Evolutionary conservation across 148 eudicot genomes (phyloP).

Genomic region (Fagopyrum esculentum): DNA sequence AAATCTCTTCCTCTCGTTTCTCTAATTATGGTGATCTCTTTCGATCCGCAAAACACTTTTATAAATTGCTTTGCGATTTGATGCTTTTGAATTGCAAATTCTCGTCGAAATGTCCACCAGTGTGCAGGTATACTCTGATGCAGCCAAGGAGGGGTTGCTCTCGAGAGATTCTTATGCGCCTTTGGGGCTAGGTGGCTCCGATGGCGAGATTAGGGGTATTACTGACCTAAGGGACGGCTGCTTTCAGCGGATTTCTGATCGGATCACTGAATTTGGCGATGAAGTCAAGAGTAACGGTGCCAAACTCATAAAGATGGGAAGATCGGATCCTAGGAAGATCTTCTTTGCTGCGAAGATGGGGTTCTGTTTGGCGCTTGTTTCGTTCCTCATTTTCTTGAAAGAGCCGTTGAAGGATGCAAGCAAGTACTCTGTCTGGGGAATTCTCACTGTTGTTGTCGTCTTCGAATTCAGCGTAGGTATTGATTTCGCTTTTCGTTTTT

Average conservation of each 20-base stretch:
- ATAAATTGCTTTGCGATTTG: not conserved
- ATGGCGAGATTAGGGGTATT: slow-evolving; percentile 4
- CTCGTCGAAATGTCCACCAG: slow-evolving; percentile 9
- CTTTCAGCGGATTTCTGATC: slow-evolving; percentile 21
- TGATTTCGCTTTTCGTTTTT: not conserved
- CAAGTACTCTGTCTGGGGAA: slow-evolving; percentile 48
- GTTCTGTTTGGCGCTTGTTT: slow-evolving; percentile 34
- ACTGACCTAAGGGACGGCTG: slow-evolving; percentile 17
- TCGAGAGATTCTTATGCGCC: slow-evolving; percentile 17
- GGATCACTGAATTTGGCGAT: slow-evolving; percentile 17
- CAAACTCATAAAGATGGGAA: slow-evolving; percentile 40
- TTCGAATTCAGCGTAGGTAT: slow-evolving; percentile 56
- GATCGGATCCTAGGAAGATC: slow-evolving; percentile 43
- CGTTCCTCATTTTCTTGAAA: slow-evolving; percentile 38
- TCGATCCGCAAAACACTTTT: not conserved
- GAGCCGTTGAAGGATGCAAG: slow-evolving; percentile 27
- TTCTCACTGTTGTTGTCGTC: slow-evolving; percentile 51
- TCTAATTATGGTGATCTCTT: not conserved
- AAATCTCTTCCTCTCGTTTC: not conserved
- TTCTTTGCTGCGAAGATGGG: slow-evolving; percentile 51
- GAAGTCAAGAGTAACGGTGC: slow-evolving; percentile 17
- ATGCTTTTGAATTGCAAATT: slow-evolving; percentile 1
- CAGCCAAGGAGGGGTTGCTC: slow-evolving; percentile 16
- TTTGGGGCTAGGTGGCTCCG: slow-evolving; percentile 15
- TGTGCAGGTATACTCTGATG: slow-evolving; percentile 17